Evolutionary conservation across 352 stramenopile genomes (phyloP).

Genomic region (Globisporangium uncinulatum): DNA sequence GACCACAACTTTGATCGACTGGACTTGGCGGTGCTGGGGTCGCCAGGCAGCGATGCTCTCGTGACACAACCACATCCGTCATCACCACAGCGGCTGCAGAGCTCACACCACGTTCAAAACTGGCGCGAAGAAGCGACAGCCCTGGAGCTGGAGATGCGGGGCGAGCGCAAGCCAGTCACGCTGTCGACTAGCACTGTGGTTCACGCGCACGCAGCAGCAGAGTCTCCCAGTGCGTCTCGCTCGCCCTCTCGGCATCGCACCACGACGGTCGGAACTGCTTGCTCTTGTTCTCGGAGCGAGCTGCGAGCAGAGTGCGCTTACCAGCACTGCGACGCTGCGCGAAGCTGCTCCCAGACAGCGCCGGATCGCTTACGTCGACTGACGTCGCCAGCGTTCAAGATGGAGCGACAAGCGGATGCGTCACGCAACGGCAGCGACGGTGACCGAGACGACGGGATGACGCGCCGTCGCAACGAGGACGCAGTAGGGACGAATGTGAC

Average conservation of each 20-base stretch:
- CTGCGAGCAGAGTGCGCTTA: background rate
- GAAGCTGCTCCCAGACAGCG: background rate
- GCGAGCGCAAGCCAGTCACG: background rate
- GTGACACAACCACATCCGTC: background rate
- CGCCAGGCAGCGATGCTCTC: background rate
- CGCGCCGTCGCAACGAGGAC: background rate
- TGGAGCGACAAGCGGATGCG: slow-evolving; percentile 2
- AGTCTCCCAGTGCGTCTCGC: background rate
- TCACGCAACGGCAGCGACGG: background rate
- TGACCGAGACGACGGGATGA: background rate
- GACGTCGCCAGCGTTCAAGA: slow-evolving; percentile 9
- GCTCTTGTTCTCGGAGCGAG: slow-evolving; percentile 8
- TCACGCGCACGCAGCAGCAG: background rate
- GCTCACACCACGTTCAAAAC: background rate
- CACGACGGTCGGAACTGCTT: too few relatives aligned
- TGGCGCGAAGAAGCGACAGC: background rate
- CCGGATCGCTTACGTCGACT: background rate
- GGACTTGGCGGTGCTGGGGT: background rate
- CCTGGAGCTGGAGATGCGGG: background rate
- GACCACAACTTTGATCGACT: background rate
- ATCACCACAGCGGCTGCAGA: background rate
- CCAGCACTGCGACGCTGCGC: slow-evolving; percentile 9
- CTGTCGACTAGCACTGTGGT: background rate
- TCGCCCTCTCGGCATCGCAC: background rate
- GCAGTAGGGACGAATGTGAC: slow-evolving; percentile 27